phyloP scores from a whole-genome alignment of 1,284 basidiomycete species.

The Papiliotrema laurentii region DNA sequence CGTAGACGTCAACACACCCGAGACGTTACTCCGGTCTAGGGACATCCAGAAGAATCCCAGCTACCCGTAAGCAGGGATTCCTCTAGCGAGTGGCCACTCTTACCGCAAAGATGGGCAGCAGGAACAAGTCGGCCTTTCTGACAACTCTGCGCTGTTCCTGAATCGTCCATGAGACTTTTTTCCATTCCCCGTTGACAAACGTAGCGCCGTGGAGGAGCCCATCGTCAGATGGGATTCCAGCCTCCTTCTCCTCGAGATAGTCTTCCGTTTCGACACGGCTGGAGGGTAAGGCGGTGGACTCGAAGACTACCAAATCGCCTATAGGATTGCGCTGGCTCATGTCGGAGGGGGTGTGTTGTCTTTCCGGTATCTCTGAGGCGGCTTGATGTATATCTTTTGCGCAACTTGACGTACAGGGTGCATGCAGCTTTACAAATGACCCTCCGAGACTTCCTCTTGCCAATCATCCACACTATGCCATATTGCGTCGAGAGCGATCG shows the following conservation, averaged over 20 bases:
- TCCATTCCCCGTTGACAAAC: background rate
- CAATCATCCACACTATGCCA: no score
- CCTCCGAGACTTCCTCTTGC: no score
- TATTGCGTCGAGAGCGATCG: no score
- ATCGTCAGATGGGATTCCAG: background rate
- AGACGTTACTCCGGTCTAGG: background rate
- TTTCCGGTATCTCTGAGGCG: background rate
- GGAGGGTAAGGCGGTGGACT: background rate
- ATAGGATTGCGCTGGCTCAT: background rate
- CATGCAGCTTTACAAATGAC: no score
- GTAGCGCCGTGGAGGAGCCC: background rate
- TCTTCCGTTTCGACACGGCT: background rate
- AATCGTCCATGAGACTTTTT: slow-evolving; percentile 1
- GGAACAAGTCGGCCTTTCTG: slow-evolving; percentile 5
- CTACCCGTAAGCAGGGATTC: background rate
- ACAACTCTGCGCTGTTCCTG: slow-evolving; percentile 5
- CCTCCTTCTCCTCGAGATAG: background rate
- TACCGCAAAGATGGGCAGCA: slow-evolving; percentile 5
- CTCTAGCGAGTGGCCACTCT: background rate
- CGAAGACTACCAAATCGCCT: slow-evolving; percentile 4
- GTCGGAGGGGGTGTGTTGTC: background rate
- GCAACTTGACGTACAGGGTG: no score
- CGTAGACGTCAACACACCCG: background rate
- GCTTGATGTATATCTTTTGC: no score
- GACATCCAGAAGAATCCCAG: slow-evolving; percentile 6